phyloP scores from a whole-genome alignment of 2,329 filamentous ascomycete genomes.

The Ilyonectria robusta region DNA sequence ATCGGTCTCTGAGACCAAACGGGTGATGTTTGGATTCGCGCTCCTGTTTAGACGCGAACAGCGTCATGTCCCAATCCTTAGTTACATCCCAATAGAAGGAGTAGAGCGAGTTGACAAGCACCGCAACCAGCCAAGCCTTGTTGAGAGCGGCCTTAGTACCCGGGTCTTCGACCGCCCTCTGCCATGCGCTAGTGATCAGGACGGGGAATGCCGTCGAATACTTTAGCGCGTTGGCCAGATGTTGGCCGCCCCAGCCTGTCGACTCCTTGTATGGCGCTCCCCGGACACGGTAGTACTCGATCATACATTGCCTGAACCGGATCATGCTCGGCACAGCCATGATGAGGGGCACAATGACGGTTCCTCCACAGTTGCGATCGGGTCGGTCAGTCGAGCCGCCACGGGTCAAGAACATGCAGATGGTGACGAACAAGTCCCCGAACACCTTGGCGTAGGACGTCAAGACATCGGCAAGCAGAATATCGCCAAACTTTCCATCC shows the following conservation, averaged over 20 bases:
- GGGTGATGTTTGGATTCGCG: constrained; percentile 76
- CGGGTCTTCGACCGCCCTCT: constrained; percentile 70
- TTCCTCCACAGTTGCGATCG: constrained; percentile 85
- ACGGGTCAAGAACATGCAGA: constrained; percentile 90
- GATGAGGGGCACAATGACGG: constrained; percentile 85
- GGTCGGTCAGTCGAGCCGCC: constrained; percentile 83
- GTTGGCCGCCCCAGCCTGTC: constrained; percentile 84
- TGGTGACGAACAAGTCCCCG: constrained; percentile 87
- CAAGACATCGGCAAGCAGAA: constrained; percentile 92
- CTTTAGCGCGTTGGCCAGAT: constrained; percentile 94
- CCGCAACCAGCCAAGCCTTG: constrained; percentile 78
- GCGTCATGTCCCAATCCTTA: constrained; percentile 95
- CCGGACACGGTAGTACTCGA: constrained; percentile 83
- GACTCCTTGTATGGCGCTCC: constrained; percentile 68
- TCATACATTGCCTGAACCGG: constrained; percentile 91
- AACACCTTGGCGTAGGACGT: constrained; percentile 96
- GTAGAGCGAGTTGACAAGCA: constrained; percentile 88
- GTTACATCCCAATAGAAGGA: constrained; percentile 99
- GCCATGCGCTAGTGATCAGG: constrained; percentile 82
- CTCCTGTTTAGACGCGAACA: constrained; percentile 75
- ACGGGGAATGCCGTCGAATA: constrained; percentile 96
- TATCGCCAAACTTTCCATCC: constrained; percentile 95
- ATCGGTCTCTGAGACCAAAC: constrained; percentile 81
- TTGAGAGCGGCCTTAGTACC: constrained; percentile 61
- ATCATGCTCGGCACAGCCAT: constrained; percentile 88